Evolutionary conservation across 148 eudicot species (phyloP).

Genomic region (Polygonum maritimum): DNA sequence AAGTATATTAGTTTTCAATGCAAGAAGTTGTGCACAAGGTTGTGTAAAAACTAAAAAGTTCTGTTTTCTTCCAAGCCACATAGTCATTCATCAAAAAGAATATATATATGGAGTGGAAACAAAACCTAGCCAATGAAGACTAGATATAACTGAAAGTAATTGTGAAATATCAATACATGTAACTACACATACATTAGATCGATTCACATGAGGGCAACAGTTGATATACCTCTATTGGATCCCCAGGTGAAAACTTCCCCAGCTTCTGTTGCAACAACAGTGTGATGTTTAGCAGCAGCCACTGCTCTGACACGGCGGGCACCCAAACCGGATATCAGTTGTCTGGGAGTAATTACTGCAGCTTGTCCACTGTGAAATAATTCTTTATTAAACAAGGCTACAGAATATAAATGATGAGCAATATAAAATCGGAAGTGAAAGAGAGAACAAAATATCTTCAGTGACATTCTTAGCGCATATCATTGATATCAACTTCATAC

Average conservation of each 20-base stretch:
- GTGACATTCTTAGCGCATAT: background rate
- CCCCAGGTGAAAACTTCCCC: slow-evolving; percentile 99
- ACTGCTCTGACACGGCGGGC: slow-evolving; percentile 79
- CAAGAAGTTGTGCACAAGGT: background rate
- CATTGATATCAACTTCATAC: background rate
- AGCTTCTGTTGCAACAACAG: slow-evolving; percentile 80
- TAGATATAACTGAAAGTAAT: background rate
- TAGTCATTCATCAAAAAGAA: background rate
- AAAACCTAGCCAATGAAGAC: background rate
- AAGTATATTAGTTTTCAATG: background rate
- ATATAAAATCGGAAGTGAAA: background rate
- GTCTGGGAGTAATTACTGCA: slow-evolving; percentile 94
- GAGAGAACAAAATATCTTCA: background rate
- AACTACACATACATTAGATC: background rate
- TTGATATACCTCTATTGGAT: slow-evolving; percentile 79
- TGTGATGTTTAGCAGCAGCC: slow-evolving; percentile 98
- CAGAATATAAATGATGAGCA: background rate
- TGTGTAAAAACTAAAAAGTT: background rate
- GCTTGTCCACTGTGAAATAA: slow-evolving; percentile 86
- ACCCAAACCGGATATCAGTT: slow-evolving; percentile 83
- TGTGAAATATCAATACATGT: background rate
- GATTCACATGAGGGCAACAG: background rate
- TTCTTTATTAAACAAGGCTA: background rate
- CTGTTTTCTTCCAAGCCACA: background rate
- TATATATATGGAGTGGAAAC: background rate